A percentile compares a stretch with the other conserved stretches of the same genome.
Conservation (phyloP, 768 basidiomycete species). For the Phylloporus scabripes region DNA sequence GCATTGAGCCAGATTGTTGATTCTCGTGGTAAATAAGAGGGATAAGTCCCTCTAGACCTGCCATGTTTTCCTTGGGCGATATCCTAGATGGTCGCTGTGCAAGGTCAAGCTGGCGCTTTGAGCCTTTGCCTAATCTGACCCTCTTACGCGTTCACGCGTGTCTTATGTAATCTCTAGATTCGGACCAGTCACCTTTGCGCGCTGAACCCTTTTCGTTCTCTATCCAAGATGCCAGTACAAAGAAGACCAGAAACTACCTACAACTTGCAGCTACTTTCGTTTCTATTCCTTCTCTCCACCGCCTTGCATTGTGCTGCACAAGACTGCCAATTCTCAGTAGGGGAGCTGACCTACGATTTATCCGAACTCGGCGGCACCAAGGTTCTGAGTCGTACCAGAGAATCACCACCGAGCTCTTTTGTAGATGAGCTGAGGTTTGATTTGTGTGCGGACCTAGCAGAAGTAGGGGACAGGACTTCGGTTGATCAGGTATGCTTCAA, state of each 20-base stretch:
- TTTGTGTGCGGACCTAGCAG: conserved; percentile 56
- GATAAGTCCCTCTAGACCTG: conserved; percentile 50
- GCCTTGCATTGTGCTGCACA: conserved; percentile 30
- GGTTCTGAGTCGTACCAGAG: conserved; percentile 43
- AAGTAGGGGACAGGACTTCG: conserved; percentile 40
- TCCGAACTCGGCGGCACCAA: conserved; percentile 49
- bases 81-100: conserved; percentile 12
- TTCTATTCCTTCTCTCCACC: conserved; percentile 18
- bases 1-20: conserved; percentile 73
- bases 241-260: conserved; percentile 4
- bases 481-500: conserved; percentile 60
- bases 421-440: conserved; percentile 59
- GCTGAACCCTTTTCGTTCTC: neutral
- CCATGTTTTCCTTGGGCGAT: conserved; percentile 37
- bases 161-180: conserved; percentile 24
- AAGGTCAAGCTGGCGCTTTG: conserved; percentile 4
- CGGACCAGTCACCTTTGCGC: conserved; percentile 5
- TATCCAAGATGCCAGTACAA: conserved; percentile 20
- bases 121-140: conserved; percentile 14
- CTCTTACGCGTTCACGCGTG: conserved; percentile 28
- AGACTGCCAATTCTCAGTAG: conserved; percentile 44
- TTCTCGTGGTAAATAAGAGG: conserved; percentile 70
- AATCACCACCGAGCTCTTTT: conserved; percentile 59
- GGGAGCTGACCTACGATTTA: conserved; percentile 54
- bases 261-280: conserved; percentile 7